Evolutionary conservation across 208 protist genomes (phyloP).

Genomic region (Acanthamoeba triangularis): DNA sequence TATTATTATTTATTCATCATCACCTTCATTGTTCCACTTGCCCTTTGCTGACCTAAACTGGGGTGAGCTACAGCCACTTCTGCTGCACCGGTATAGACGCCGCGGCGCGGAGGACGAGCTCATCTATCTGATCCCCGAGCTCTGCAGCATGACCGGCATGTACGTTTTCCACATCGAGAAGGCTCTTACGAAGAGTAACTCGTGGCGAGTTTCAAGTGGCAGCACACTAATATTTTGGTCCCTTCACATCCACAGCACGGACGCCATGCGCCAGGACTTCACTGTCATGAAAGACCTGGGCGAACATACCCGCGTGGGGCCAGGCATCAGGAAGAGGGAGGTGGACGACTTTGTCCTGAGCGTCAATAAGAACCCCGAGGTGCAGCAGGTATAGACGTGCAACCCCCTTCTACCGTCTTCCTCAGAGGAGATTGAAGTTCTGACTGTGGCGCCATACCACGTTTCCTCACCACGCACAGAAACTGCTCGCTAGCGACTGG

Average conservation of each 20-base stretch:
- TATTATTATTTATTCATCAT: not conserved
- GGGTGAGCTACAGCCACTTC: not conserved
- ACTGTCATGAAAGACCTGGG: conserved; percentile 2
- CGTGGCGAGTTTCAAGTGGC: no score
- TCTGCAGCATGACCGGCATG: conserved; percentile 80
- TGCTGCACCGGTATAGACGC: not conserved
- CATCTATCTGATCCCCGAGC: conserved; percentile 84
- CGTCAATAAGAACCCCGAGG: not conserved
- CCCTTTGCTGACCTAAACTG: no score
- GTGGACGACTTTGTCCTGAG: not conserved
- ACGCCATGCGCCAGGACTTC: conserved; percentile 35
- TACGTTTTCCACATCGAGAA: not conserved
- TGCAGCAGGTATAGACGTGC: not conserved
- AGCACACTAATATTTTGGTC: no score
- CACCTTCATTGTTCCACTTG: not conserved
- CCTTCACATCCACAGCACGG: not conserved
- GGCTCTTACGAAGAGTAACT: not conserved
- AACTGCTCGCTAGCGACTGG: not conserved
- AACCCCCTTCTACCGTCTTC: not conserved
- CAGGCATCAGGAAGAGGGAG: not conserved
- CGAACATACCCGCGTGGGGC: not conserved
- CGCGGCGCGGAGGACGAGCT: conserved; percentile 32
- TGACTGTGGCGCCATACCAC: not conserved
- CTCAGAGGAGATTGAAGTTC: not conserved
- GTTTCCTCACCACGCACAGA: not conserved